These are phyloP conservation scores for Phaseolus coccineus DNA, from an alignment of 331 rosid species.

Conservation along the genomic window DNA sequence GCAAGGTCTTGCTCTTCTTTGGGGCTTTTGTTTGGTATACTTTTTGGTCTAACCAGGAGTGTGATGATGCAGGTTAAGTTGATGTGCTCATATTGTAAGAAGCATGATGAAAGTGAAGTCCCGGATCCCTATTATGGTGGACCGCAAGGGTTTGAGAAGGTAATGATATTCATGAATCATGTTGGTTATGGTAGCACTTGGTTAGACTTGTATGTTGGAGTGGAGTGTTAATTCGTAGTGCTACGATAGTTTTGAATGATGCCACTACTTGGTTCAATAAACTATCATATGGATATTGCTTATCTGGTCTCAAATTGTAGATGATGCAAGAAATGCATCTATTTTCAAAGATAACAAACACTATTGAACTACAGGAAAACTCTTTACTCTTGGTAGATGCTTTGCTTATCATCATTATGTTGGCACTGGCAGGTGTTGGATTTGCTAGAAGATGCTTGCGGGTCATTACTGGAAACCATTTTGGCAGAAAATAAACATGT, in stretches of 20 bases:
- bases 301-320: background rate
- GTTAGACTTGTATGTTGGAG: slow-evolving; percentile 15
- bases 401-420: slow-evolving; percentile 24
- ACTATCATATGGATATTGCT: slow-evolving; percentile 6
- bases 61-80: slow-evolving; percentile 69
- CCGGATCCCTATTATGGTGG: slow-evolving; percentile 98
- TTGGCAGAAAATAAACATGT: slow-evolving; percentile 70
- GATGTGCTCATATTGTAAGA: slow-evolving; percentile 89
- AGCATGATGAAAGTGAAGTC: slow-evolving; percentile 82
- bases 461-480: slow-evolving; percentile 74
- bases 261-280: slow-evolving; percentile 10
- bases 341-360: background rate
- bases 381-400: slow-evolving; percentile 16
- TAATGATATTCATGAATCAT: slow-evolving; percentile 41
- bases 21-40: slow-evolving; percentile 7
- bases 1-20: slow-evolving; percentile 14
- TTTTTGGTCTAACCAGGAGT: slow-evolving; percentile 14
- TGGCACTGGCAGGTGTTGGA: slow-evolving; percentile 76
- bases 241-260: slow-evolving; percentile 12
- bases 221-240: slow-evolving; percentile 22
- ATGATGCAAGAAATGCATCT: slow-evolving; percentile 10
- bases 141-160: slow-evolving; percentile 93
- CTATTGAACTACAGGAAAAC: background rate
- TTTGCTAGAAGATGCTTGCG: slow-evolving; percentile 95
- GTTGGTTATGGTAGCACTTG: slow-evolving; percentile 14